phyloP scores from a whole-genome alignment of 1,284 basidiomycete species.

The Ustanciosporium gigantosporum region DNA sequence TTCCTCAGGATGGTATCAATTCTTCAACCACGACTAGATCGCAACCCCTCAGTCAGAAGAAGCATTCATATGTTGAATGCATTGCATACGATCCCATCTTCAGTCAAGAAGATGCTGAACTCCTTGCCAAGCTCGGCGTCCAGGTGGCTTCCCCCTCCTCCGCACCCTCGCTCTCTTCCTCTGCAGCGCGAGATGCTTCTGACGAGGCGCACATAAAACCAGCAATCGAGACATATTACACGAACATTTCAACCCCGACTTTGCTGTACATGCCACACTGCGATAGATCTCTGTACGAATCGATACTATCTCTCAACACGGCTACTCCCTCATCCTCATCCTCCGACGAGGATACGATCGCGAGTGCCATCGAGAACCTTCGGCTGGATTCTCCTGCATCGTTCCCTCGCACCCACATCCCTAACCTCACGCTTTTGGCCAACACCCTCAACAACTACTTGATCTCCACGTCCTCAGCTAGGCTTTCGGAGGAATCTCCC shows the following conservation, averaged over 20 bases:
- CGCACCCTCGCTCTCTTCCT: background rate
- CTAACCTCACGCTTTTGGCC: slow-evolving; percentile 4
- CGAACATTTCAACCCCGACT: background rate
- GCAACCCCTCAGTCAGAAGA: too few relatives aligned
- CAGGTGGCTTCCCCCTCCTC: background rate
- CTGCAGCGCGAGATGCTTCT: too few relatives aligned
- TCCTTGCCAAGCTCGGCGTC: slow-evolving; percentile 2
- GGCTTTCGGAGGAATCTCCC: background rate
- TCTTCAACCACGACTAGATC: background rate
- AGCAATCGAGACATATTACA: slow-evolving; percentile 4
- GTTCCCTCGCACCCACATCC: background rate
- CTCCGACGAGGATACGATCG: too few relatives aligned
- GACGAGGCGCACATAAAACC: too few relatives aligned
- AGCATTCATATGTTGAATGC: too few relatives aligned
- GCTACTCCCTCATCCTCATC: too few relatives aligned
- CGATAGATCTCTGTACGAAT: slow-evolving; percentile 23
- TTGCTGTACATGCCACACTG: slow-evolving; percentile 40
- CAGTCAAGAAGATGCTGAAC: background rate
- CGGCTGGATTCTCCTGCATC: background rate
- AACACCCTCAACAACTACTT: slow-evolving; percentile 20
- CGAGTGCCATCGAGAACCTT: too few relatives aligned
- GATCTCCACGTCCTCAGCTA: background rate
- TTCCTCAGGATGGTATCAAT: background rate
- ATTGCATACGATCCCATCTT: slow-evolving; percentile 31
- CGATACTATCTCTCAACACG: slow-evolving; percentile 5